phyloP scores from a whole-genome alignment of 768 basidiomycete species.

The Gymnopilus dilepis region DNA sequence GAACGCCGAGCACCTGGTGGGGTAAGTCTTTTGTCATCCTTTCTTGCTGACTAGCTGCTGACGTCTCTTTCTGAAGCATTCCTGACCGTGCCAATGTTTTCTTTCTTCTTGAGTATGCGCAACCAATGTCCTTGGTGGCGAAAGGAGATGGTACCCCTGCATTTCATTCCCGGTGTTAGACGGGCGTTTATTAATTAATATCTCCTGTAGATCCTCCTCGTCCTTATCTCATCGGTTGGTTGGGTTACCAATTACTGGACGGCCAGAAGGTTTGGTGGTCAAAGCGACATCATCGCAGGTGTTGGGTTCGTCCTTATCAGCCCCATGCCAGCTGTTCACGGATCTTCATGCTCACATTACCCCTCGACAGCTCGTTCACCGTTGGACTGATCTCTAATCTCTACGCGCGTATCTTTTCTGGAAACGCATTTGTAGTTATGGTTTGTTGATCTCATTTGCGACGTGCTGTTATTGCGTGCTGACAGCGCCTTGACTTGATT shows the following conservation, averaged over 20 bases:
- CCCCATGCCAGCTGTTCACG: not conserved
- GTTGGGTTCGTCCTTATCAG: conserved; percentile 54
- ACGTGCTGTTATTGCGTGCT: too few species aligned
- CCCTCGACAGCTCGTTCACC: conserved; percentile 64
- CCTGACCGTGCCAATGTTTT: conserved; percentile 72
- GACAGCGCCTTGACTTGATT: not conserved
- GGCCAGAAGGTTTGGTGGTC: conserved; percentile 60
- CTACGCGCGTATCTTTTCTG: conserved; percentile 74
- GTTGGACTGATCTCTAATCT: conserved; percentile 82
- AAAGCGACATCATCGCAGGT: conserved; percentile 79
- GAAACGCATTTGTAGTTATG: conserved; percentile 84
- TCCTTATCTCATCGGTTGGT: conserved; percentile 68
- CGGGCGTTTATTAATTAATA: not conserved
- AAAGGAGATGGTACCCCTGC: conserved; percentile 53
- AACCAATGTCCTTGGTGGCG: conserved; percentile 64
- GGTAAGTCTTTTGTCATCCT: conserved; percentile 39
- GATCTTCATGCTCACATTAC: conserved; percentile 11
- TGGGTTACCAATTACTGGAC: conserved; percentile 84
- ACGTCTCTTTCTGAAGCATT: conserved; percentile 50
- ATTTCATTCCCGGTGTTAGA: not conserved
- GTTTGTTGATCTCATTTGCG: conserved; percentile 40
- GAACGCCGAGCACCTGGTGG: conserved; percentile 74
- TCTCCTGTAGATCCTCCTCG: conserved; percentile 44
- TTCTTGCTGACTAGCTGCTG: too few species aligned
- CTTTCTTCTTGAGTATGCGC: conserved; percentile 67